phyloP scores from a whole-genome alignment of 257 asterid species.

The Scutellaria barbata region DNA sequence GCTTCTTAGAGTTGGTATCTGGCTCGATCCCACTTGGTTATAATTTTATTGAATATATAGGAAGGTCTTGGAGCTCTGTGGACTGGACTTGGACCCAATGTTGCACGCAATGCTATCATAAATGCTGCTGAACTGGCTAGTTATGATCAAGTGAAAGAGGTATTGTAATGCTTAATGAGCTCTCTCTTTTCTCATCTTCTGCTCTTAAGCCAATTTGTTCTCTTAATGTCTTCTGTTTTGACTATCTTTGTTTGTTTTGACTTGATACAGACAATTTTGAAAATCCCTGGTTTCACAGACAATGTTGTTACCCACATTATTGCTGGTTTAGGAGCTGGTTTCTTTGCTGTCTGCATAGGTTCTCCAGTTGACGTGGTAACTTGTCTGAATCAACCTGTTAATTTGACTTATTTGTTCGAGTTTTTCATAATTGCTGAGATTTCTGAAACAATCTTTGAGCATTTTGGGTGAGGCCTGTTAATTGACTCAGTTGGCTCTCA shows the following conservation, averaged over 20 bases:
- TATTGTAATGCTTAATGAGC: constrained; percentile 27
- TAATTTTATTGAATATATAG: constrained; percentile 41
- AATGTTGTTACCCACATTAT: constrained; percentile 85
- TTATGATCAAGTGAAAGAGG: constrained; percentile 99
- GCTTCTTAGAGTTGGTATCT: constrained; percentile 6
- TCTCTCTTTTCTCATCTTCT: constrained; percentile 19
- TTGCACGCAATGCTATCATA: constrained; percentile 96
- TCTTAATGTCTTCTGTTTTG: constrained; percentile 18
- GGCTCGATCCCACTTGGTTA: constrained; percentile 29
- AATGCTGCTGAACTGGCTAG: constrained; percentile 98
- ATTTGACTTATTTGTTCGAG: background rate
- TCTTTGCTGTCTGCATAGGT: constrained; percentile 96
- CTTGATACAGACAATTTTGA: constrained; percentile 70
- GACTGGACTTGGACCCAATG: constrained; percentile 97
- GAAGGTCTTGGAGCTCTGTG: constrained; percentile 86
- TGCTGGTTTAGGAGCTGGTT: constrained; percentile 97
- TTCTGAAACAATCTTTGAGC: constrained; percentile 12
- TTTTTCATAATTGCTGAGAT: background rate
- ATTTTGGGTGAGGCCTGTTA: constrained; percentile 24
- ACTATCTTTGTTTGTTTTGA: constrained; percentile 13
- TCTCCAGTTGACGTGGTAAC: constrained; percentile 99
- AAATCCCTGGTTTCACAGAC: constrained; percentile 96
- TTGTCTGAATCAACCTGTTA: constrained; percentile 10
- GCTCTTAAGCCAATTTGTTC: constrained; percentile 24
- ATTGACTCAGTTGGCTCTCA: constrained; percentile 31